Base-by-base conservation (phyloP, 1,284 basidiomycete species). In the Trichosporon sp. region DNA sequence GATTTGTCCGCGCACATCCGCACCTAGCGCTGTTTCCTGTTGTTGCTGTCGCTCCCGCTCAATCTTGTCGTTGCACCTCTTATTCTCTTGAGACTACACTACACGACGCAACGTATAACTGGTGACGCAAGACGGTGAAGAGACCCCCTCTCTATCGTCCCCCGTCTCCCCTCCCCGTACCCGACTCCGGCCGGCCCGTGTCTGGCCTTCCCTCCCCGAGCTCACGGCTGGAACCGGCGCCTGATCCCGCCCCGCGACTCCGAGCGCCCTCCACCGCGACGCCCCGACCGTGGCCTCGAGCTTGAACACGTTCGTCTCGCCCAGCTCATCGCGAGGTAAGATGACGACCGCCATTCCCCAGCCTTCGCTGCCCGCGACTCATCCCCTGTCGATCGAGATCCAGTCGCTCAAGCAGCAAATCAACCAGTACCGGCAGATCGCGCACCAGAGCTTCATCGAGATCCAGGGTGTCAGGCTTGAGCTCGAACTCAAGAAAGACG, bases 331-430 rank as follows among this genome's bases (percentile, higher is more conserved):
- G 3, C 27, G 31, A 58, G 53, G 12, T 27, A 66, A 9, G 42
- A 56, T 66, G 44, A 60, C 53, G 53, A 58, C 53, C 25, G 15
- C 53, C 29, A 58, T 65, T 7, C 70, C 60, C 3, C 87, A 88
- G 62, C 62, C 69, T 2, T 58, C 65, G 29, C 73, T 82, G 1
- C 73, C 77, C 1, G 29, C 73, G 1, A 69, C 76, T 0, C 89
- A 92, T 75, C 91, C 90, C 12, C 84, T 92, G 29, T 84, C 86
- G 11, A 80, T 87, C 32, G 90, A 92, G 80, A 85, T 92, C 32
- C 75, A 84, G 21, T 89, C 88, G 70, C 85, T 91, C 23, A 87
- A 89, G 66, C 80, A 84, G n/a, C 87, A 90, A 1, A 85, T 91
- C 6, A 81, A 84, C 56, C 87, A 88, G 62, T 92, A 90, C 74